These are phyloP conservation scores for Fomitopsis schrenkii DNA, from an alignment of 1,284 basidiomycete genomes.

Conservation along the genomic window DNA sequence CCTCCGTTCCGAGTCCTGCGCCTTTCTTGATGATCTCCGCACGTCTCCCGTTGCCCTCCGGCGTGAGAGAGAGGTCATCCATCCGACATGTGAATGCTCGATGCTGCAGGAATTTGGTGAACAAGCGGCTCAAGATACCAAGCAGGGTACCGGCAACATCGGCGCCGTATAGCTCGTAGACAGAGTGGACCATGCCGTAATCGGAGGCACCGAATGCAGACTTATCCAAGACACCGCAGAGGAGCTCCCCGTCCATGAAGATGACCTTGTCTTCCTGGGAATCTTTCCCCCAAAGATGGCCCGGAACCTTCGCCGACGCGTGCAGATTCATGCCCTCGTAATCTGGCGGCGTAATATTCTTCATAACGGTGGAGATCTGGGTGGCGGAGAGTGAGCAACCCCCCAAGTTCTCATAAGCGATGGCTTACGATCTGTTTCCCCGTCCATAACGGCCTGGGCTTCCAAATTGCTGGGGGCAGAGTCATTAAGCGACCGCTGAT, in stretches of 20 bases:
- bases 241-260: conserved; percentile 90
- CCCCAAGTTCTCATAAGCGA: not conserved
- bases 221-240: conserved; percentile 95
- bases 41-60: conserved; percentile 74
- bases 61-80: conserved; percentile 94
- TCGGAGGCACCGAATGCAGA: conserved; percentile 96
- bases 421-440: conserved; percentile 91
- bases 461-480: conserved; percentile 89
- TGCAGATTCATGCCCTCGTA: conserved; percentile 84
- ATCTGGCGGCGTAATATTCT: conserved; percentile 85
- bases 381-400: conserved; percentile 2
- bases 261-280: conserved; percentile 86
- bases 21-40: conserved; percentile 68
- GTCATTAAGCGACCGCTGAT: conserved; percentile 73
- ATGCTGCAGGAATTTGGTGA: conserved; percentile 97
- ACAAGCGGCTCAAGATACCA: conserved; percentile 88
- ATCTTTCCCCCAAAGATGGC: conserved; percentile 77
- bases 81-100: conserved; percentile 98
- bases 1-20: conserved; percentile 75
- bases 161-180: conserved; percentile 98
- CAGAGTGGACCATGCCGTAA: conserved; percentile 95
- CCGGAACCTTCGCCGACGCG: conserved; percentile 86
- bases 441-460: conserved; percentile 90
- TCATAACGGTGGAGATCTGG: conserved; percentile 88
- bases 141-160: conserved; percentile 88